These are phyloP conservation scores for Tolypocladium amazonense DNA, from an alignment of 2,329 filamentous ascomycete genomes.

Conservation along the genomic window DNA sequence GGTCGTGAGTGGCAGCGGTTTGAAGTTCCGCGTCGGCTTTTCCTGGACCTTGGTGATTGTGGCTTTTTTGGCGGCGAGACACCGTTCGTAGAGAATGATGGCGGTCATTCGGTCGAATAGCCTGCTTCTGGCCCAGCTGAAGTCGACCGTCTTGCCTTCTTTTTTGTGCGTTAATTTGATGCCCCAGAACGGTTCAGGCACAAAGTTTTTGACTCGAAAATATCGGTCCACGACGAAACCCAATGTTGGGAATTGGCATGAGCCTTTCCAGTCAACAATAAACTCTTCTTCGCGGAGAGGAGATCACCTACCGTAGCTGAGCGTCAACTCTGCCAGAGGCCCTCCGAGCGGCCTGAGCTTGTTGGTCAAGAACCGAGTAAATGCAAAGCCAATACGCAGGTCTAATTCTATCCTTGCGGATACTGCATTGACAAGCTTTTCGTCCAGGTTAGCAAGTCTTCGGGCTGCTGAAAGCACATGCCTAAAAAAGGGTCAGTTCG, in stretches of 20 bases:
- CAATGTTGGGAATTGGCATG: slow-evolving; percentile 92
- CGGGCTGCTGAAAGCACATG: slow-evolving; percentile 80
- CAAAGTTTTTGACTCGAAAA: slow-evolving; percentile 86
- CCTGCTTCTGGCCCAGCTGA: slow-evolving; percentile 71
- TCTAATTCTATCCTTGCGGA: slow-evolving; percentile 85
- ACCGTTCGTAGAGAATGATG: slow-evolving; percentile 75
- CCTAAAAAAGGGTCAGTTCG: slow-evolving; percentile 28
- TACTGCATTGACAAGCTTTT: slow-evolving; percentile 79
- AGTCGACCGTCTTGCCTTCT: slow-evolving; percentile 69
- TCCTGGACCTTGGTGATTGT: slow-evolving; percentile 78
- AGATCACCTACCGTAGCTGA: slow-evolving; percentile 64
- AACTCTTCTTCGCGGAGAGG: not conserved
- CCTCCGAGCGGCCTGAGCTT: slow-evolving; percentile 64
- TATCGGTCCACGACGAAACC: slow-evolving; percentile 97
- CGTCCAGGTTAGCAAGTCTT: slow-evolving; percentile 67
- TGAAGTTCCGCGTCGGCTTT: slow-evolving; percentile 90
- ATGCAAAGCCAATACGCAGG: slow-evolving; percentile 81
- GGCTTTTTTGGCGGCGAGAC: slow-evolving; percentile 63
- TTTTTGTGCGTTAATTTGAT: slow-evolving; percentile 76
- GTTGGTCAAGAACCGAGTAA: slow-evolving; percentile 78
- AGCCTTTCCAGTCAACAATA: slow-evolving; percentile 38
- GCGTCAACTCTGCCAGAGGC: slow-evolving; percentile 50
- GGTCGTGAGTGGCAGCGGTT: slow-evolving; percentile 85
- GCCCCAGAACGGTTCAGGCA: slow-evolving; percentile 84
- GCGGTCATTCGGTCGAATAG: slow-evolving; percentile 82